Evolutionary conservation across 2,329 filamentous ascomycete genomes (phyloP).

Genomic region (Aurifilum marmelostoma): DNA sequence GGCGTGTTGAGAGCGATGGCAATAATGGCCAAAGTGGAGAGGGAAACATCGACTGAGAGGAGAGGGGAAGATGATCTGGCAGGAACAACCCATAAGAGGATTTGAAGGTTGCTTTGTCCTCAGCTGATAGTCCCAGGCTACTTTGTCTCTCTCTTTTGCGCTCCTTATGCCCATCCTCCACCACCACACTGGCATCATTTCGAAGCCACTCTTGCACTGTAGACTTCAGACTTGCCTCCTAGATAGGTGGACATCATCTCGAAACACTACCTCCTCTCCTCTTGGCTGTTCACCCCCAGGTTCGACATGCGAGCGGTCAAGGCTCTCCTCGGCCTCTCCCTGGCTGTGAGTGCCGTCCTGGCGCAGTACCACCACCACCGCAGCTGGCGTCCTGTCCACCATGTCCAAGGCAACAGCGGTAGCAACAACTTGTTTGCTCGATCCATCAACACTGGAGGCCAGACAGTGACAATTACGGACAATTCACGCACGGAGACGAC

Average conservation of each 20-base stretch:
- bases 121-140: too few relatives aligned
- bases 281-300: neutral
- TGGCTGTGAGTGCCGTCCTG: slow-evolving; percentile 5
- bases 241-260: neutral
- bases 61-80: neutral
- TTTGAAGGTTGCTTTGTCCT: neutral
- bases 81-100: neutral
- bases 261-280: neutral
- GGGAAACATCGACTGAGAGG: neutral
- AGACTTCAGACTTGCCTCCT: neutral
- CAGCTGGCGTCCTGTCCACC: slow-evolving; percentile 20
- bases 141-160: neutral
- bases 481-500: slow-evolving; percentile 44
- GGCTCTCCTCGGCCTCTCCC: slow-evolving; percentile 14
- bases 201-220: neutral
- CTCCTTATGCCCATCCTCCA: neutral
- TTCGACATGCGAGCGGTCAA: slow-evolving; percentile 21
- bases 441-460: slow-evolving; percentile 22
- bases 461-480: slow-evolving; percentile 41
- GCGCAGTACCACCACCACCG: slow-evolving; percentile 26
- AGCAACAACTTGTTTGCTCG: slow-evolving; percentile 8
- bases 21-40: neutral
- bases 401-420: slow-evolving; percentile 10
- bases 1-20: neutral
- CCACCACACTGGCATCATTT: neutral